Percentiles rank a stretch among this genome's conserved stretches.
Conservation (phyloP, 2,329 filamentous ascomycete genomes). For the Aspergillus texensis region DNA sequence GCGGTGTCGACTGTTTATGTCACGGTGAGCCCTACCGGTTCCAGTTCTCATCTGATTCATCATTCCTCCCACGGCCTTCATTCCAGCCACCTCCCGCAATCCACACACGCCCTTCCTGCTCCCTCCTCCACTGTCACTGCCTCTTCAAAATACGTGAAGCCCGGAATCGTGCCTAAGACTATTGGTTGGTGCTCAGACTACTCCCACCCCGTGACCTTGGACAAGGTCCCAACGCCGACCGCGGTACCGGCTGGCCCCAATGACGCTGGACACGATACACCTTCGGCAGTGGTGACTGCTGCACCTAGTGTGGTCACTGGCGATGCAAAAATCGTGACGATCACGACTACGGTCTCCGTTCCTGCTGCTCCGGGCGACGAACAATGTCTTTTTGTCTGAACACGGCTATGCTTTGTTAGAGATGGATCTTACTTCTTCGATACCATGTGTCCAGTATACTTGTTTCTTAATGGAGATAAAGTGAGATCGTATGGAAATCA, state of each 20-base stretch:
- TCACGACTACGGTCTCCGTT: background rate
- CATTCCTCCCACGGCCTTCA: constrained; percentile 4
- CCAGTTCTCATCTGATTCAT: constrained; percentile 19
- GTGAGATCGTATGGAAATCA: background rate
- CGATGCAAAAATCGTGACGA: background rate
- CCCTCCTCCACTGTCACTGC: constrained; percentile 16
- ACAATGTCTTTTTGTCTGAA: background rate
- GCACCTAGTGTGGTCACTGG: background rate
- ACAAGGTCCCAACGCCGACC: constrained; percentile 17
- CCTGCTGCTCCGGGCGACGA: background rate
- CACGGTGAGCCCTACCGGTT: constrained; percentile 27
- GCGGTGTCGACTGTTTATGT: constrained; percentile 26
- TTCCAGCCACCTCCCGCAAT: background rate
- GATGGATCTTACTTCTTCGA: background rate
- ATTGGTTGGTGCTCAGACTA: constrained; percentile 31
- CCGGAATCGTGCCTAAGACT: constrained; percentile 29
- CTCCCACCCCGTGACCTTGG: constrained; percentile 28
- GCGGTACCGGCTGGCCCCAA: background rate
- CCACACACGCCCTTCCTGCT: constrained; percentile 14
- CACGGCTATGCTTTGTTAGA: background rate
- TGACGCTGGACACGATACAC: background rate
- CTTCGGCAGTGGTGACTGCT: background rate
- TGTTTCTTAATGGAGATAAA: background rate
- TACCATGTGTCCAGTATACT: background rate
- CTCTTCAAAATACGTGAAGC: constrained; percentile 21